Evolutionary conservation across 106 monocot species (phyloP).

Genomic region (Xerophyta viscosa): DNA sequence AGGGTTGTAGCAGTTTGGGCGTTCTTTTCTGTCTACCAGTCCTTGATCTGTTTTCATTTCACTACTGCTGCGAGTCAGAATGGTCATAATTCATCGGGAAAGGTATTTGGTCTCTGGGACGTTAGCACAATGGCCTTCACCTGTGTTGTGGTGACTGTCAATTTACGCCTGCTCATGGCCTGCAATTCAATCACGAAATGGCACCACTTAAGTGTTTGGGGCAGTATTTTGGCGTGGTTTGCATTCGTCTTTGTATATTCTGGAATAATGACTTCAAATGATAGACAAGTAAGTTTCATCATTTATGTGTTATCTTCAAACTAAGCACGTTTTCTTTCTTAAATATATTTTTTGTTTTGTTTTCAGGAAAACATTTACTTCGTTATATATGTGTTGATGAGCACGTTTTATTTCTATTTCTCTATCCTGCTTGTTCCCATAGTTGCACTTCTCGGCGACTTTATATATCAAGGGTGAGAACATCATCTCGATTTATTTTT

Average conservation of each 20-base stretch:
- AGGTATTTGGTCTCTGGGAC: conserved; percentile 93
- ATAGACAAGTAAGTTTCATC: conserved; percentile 68
- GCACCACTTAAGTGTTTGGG: conserved; percentile 77
- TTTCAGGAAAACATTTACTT: conserved; percentile 94
- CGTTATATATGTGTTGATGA: conserved; percentile 95
- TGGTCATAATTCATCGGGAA: conserved; percentile 76
- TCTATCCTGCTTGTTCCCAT: conserved; percentile 67
- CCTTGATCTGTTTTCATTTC: conserved; percentile 80
- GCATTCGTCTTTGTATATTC: conserved; percentile 88
- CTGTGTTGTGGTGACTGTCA: conserved; percentile 89
- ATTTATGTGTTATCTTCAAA: conserved; percentile 1
- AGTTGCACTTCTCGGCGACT: conserved; percentile 85
- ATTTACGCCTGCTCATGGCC: conserved; percentile 82
- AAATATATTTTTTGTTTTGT: conserved; percentile 1
- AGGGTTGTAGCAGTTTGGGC: conserved; percentile 88
- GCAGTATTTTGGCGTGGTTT: conserved; percentile 94
- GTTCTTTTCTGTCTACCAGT: conserved; percentile 92
- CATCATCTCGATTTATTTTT: background rate
- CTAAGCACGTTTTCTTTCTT: conserved; percentile 3
- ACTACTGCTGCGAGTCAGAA: conserved; percentile 52
- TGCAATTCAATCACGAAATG: conserved; percentile 94
- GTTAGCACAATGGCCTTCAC: conserved; percentile 99
- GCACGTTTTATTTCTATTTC: conserved; percentile 93
- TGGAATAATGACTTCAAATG: conserved; percentile 75
- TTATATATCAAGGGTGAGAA: conserved; percentile 78